Evolutionary conservation across 2,329 filamentous ascomycete genomes (phyloP), one percentile per base, ranked within the genome.

Genomic region (Phyllosticta citrichinensis): DNA sequence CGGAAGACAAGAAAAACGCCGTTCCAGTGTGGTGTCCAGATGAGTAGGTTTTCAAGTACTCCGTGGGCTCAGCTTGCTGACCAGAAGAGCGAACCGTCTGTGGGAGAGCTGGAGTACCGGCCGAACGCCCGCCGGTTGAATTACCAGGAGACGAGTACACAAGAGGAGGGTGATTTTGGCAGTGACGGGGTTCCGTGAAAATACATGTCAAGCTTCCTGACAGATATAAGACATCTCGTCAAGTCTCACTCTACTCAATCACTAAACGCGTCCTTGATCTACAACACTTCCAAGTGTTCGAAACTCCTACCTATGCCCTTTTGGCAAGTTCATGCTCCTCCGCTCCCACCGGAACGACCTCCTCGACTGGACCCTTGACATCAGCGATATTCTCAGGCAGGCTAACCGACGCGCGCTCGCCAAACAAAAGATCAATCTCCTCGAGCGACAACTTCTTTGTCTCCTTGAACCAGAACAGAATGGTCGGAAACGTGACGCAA

Each of bases 381-480:
- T 68, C 65, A 17, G 73, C 69, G 52, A 80, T 65, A 62, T 79
- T 71, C 47, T 78, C 74, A 0, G 79, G 76, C 55, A 81, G 65
- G 1, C 73, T 75, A 11, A 79, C 79, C n/a, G 77, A 64, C 2
- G 78, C 78, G 11, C 77, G 71, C 52, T 80, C 81, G 0, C 80
- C 81, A 68, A 84, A 84, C 2, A 84, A 71, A 24, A 81, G 65
- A 65, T 83, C 81, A 62, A 85, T 84, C 64, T 84, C 82, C 66
- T 86, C 83, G 0, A 85, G 71, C 3, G 74, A 76, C 40, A 80
- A 71, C 10, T 80, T 75, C 66, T 80, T 81, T 0, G 80, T 82
- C 70, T 83, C 80, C 47, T 74, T 79, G 68, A 84, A 83, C 60
- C 80, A 70, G 61, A 81, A 76, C 63, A 71, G 79, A 60, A 85